Conservation (phyloP, 441 rosid species). For the Heliophila coronopifolia region DNA sequence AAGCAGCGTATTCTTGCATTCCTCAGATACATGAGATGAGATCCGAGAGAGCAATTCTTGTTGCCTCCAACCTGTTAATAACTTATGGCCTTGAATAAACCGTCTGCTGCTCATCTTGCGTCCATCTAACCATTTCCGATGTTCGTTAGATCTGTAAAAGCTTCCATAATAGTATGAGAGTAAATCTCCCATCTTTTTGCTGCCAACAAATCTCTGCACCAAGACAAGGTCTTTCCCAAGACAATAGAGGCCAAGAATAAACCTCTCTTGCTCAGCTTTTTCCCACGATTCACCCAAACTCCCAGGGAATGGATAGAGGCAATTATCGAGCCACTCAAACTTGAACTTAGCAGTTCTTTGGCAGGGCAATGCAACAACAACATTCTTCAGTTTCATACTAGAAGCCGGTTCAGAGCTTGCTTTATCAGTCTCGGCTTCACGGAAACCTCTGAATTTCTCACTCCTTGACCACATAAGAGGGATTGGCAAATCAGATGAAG, state of each 20-base stretch:
- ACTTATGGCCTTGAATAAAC: constrained; percentile 49
- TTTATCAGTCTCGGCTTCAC: constrained; percentile 27
- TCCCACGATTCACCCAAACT: constrained; percentile 43
- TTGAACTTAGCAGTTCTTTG: constrained; percentile 29
- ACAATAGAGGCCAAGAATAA: constrained; percentile 71
- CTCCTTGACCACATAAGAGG: constrained; percentile 46
- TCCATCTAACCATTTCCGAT: constrained; percentile 63
- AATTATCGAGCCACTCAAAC: constrained; percentile 31
- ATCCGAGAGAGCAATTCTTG: constrained; percentile 65
- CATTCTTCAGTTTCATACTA: constrained; percentile 25
- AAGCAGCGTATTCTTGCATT: constrained; percentile 40
- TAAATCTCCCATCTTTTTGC: constrained; percentile 55
- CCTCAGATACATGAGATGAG: constrained; percentile 42
- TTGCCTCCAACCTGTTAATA: constrained; percentile 69
- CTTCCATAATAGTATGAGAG: constrained; percentile 66
- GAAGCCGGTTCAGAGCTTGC: constrained; percentile 6
- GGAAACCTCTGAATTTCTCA: constrained; percentile 32
- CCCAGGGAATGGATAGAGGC: constrained; percentile 48
- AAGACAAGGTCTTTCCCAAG: constrained; percentile 62
- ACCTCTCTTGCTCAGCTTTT: constrained; percentile 41
- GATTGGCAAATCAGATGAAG: constrained; percentile 32
- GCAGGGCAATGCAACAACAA: constrained; percentile 29
- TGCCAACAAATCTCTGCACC: constrained; percentile 52
- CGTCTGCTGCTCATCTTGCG: constrained; percentile 47
- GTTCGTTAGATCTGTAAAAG: constrained; percentile 53